These are phyloP conservation scores for Sonneratia caseolaris DNA, from an alignment of 345 rosid species.

Conservation along the genomic window DNA sequence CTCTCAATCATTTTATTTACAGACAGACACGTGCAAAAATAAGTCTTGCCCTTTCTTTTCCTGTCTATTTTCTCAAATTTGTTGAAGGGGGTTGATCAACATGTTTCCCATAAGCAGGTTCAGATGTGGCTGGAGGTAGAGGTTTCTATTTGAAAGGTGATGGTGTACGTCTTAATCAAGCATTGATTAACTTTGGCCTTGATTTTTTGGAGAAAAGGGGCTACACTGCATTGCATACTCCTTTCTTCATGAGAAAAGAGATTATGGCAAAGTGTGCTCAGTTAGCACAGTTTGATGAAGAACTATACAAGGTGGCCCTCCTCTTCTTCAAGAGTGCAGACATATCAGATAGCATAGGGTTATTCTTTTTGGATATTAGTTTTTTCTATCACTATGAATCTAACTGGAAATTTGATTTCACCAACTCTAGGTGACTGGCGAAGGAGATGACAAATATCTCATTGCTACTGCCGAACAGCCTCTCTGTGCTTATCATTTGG, in stretches of 20 bases:
- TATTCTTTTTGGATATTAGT: background rate
- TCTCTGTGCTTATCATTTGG: slow-evolving; percentile 78
- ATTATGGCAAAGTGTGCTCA: slow-evolving; percentile 94
- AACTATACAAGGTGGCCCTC: slow-evolving; percentile 73
- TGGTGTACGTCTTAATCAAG: slow-evolving; percentile 84
- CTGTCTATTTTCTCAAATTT: background rate
- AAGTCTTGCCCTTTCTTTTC: background rate
- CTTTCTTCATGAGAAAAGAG: slow-evolving; percentile 86
- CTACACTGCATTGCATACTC: slow-evolving; percentile 70
- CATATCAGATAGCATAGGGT: background rate
- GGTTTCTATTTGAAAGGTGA: slow-evolving; percentile 80
- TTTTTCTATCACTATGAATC: background rate
- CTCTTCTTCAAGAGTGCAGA: background rate
- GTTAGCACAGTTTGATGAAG: slow-evolving; percentile 83
- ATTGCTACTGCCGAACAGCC: slow-evolving; percentile 98
- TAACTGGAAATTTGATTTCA: background rate
- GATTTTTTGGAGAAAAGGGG: slow-evolving; percentile 61
- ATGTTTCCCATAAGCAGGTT: slow-evolving; percentile 33
- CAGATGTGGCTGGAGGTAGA: slow-evolving; percentile 80
- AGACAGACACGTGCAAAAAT: too few species aligned
- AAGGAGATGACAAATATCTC: slow-evolving; percentile 88
- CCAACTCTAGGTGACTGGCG: slow-evolving; percentile 68
- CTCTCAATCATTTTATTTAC: too few species aligned
- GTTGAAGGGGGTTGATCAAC: background rate
- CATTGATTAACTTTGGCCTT: slow-evolving; percentile 74